Evolutionary conservation across 495 filamentous ascomycete species (phyloP), one percentile per base, ranked within the genome.

Genomic region (Echria macrotheca): DNA sequence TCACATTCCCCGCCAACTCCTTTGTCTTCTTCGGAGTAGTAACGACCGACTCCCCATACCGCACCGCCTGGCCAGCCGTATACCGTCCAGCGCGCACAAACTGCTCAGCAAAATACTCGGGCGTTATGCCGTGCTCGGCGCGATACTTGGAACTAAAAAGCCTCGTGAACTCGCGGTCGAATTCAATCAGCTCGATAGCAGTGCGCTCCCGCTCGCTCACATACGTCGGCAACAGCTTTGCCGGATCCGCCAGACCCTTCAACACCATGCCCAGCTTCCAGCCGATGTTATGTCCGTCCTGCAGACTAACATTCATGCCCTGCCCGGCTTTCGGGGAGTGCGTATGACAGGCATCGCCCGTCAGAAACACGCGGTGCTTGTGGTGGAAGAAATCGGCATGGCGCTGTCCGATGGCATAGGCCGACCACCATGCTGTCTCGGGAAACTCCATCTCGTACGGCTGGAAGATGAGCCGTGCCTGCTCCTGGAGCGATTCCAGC

Each of bases 201-300:
- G 83, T 80, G 53, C 76, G 76, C 56, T 81, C 71, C 3, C 86
- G 74, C 63, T 91, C 87, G 4, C 76, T 55, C 5, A 84, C 76
- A 52, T 90, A 91, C 3, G 86, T 86, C 54, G 80, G 65, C 1
- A 90, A 68, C 3, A 89, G 54, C 1, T 47, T 38, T n/a, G n/a
- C n/a, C 5, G 75, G 75, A 1, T 23, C 21, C 2, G 82, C 79
- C 33, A 74, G 66, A 10, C 81, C 81, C 25, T 68, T 75, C 10
- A 89, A 61, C 0, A 91, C 74, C 21, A 75, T 63, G 1, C 78
- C 84, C 4, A 93, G 69, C 64, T 93, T 91, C 87, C 86, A 91
- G 15, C 86, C 86, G 28, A 90, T 77, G 47, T 93, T 90, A 56
- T 76, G 69, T 0, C 69, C 70, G 38, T 74, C 70, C 17, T 74